These are phyloP conservation scores for Arabidopsis suecica DNA, from an alignment of 345 rosid species.

Conservation along the genomic window DNA sequence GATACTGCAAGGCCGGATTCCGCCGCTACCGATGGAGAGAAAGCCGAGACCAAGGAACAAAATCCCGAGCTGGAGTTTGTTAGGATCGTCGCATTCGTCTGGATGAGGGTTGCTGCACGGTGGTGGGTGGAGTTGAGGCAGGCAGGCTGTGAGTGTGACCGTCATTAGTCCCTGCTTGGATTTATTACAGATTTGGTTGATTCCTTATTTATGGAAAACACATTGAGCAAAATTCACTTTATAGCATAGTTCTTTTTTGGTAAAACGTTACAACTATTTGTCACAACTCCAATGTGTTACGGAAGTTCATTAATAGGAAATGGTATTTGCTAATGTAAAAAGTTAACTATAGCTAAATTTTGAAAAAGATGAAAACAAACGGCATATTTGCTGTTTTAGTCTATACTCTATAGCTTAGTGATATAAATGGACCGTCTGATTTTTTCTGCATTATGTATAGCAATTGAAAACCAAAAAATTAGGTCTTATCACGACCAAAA, in stretches of 20 bases:
- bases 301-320: conserved; percentile 24
- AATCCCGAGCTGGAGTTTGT: conserved; percentile 52
- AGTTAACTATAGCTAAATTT: not conserved
- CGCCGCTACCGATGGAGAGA: conserved; percentile 68
- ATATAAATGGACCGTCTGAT: conserved; percentile 27
- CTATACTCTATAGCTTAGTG: conserved; percentile 7
- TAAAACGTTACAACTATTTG: not conserved
- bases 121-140: conserved; percentile 67
- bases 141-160: conserved; percentile 75
- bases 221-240: not conserved
- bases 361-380: not conserved
- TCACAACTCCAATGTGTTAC: conserved; percentile 19
- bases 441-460: not conserved
- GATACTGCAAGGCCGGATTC: conserved; percentile 77
- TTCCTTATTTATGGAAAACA: conserved; percentile 26
- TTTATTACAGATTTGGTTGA: conserved; percentile 10
- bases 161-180: conserved; percentile 68
- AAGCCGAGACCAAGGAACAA: conserved; percentile 55
- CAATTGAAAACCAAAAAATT: not conserved
- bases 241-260: not conserved
- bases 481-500: not conserved
- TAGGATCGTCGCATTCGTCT: conserved; percentile 47
- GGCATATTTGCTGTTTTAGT: conserved; percentile 23
- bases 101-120: conserved; percentile 45
- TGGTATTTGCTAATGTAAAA: not conserved